Conservation (phyloP, 2,329 filamentous ascomycete genomes). For the Diaporthe caulivora region DNA sequence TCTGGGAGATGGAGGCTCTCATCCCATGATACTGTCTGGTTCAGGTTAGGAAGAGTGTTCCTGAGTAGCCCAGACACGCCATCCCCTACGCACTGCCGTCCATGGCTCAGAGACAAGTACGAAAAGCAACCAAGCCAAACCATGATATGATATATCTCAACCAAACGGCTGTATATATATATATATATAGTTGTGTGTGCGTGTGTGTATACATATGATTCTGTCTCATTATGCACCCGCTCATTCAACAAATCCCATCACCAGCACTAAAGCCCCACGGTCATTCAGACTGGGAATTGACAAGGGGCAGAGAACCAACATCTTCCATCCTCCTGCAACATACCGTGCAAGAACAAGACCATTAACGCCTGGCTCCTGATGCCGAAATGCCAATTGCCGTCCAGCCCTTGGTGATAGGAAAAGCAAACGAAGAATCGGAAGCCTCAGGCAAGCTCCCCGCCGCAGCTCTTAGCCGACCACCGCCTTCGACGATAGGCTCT, state of each 20-base stretch:
- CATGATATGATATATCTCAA: background rate
- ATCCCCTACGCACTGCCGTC: background rate
- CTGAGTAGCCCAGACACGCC: background rate
- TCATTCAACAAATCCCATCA: background rate
- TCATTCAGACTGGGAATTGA: background rate
- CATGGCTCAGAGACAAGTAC: background rate
- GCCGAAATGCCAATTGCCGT: slow-evolving; percentile 13
- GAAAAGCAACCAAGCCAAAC: slow-evolving; percentile 27
- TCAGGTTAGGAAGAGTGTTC: background rate
- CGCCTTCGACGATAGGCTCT: slow-evolving; percentile 90
- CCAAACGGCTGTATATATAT: slow-evolving; percentile 15
- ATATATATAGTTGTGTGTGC: background rate
- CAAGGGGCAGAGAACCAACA: background rate
- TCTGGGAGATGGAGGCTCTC: background rate
- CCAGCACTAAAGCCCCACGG: background rate
- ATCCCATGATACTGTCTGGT: background rate
- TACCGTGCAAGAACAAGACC: slow-evolving; percentile 14
- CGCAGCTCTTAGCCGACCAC: slow-evolving; percentile 71
- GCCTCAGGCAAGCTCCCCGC: background rate
- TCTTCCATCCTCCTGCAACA: background rate
- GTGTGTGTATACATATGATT: background rate
- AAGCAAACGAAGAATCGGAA: slow-evolving; percentile 13
- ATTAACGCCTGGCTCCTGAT: slow-evolving; percentile 38
- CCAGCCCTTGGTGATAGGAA: slow-evolving; percentile 17
- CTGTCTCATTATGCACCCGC: slow-evolving; percentile 7